These are phyloP conservation scores for Hymenoscyphus albidus DNA, from an alignment of 2,329 filamentous ascomycete species.

Conservation along the genomic window DNA sequence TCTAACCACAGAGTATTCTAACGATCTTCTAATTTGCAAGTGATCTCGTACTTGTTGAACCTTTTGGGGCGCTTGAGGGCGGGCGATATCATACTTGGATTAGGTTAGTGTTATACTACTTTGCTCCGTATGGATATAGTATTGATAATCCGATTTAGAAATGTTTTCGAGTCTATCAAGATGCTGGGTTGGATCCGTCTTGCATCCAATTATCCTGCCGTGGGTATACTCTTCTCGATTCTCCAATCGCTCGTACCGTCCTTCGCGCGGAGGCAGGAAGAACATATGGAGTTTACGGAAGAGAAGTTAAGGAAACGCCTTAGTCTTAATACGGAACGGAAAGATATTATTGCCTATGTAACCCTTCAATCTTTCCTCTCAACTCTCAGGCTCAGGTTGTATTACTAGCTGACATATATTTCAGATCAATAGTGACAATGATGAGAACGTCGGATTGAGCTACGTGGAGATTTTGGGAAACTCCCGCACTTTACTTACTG, in stretches of 20 bases:
- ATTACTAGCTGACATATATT: neutral
- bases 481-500: conserved; percentile 13
- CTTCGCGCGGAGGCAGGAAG: neutral
- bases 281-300: neutral
- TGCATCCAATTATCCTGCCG: neutral
- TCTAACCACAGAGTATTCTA: no score
- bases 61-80: conserved; percentile 35
- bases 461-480: conserved; percentile 16
- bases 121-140: neutral
- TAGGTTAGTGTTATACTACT: neutral
- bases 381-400: no score
- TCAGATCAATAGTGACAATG: neutral
- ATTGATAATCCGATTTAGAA: no score
- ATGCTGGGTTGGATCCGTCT: neutral
- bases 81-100: conserved; percentile 25
- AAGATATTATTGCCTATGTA: neutral
- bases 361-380: neutral
- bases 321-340: neutral
- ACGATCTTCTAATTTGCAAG: no score
- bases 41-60: conserved; percentile 42
- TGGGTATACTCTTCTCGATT: neutral
- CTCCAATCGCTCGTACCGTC: no score
- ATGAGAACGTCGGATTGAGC: conserved; percentile 13
- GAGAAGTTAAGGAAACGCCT: neutral
- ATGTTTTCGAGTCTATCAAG: neutral